These are phyloP conservation scores for Candida sanyiensis DNA, from an alignment of 805 yeast species.

Conservation along the genomic window DNA sequence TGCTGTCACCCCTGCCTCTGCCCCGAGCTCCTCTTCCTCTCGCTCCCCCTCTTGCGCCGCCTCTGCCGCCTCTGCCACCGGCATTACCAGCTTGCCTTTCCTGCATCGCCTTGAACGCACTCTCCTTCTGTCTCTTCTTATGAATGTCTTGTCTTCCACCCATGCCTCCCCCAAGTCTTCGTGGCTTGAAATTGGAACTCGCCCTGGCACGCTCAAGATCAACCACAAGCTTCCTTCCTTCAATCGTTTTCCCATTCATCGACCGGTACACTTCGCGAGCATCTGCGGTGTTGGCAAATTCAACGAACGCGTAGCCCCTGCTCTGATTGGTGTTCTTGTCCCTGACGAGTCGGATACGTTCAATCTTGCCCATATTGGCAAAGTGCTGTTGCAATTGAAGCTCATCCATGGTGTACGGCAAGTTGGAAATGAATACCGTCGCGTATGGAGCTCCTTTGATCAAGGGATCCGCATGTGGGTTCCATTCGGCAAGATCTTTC, in stretches of 20 bases:
- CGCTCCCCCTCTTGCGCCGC: constrained; percentile 10
- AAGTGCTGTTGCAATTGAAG: constrained; percentile 61
- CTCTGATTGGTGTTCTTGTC: constrained; percentile 49
- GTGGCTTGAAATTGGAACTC: constrained; percentile 62
- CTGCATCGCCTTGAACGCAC: constrained; percentile 3
- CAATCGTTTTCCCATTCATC: constrained; percentile 46
- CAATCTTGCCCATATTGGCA: constrained; percentile 64
- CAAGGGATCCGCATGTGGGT: constrained; percentile 52
- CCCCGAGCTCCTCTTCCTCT: constrained; percentile 11
- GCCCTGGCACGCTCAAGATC: constrained; percentile 69
- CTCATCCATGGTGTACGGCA: constrained; percentile 61
- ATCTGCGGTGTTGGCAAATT: constrained; percentile 54
- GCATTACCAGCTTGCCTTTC: constrained; percentile 8
- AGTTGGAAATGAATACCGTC: constrained; percentile 73
- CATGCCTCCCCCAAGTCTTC: constrained; percentile 85
- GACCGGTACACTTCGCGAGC: constrained; percentile 58
- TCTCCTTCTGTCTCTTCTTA: constrained; percentile 19
- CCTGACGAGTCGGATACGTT: constrained; percentile 50
- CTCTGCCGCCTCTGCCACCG: constrained; percentile 14
- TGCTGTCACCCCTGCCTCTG: constrained; percentile 1
- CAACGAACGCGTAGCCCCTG: constrained; percentile 80
- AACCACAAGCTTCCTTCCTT: constrained; percentile 53
- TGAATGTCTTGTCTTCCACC: constrained; percentile 73
- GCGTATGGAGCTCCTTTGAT: constrained; percentile 65
- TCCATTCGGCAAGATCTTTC: constrained; percentile 38